Base-by-base conservation (phyloP, 192 early-diverging fungal species). In the Dispira parvispora region DNA sequence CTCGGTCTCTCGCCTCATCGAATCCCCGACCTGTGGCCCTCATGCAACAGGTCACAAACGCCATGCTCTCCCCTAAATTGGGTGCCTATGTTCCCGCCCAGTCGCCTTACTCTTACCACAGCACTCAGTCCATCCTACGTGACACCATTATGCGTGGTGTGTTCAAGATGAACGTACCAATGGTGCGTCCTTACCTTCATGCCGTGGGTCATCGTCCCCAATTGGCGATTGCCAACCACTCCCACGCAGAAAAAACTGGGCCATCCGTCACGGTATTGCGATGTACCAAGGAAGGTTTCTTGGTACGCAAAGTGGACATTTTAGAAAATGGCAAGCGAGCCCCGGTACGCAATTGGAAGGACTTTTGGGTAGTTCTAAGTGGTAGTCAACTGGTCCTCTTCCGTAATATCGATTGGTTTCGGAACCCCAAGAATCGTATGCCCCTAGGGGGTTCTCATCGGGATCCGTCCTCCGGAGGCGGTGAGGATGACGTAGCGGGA, bases 331-430 rank as follows among this genome's bases (percentile, higher is more conserved):
- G 79, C 18, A 84, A 84, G 63, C 82, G 78, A 42, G 78, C 78
- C 5, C 73, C 70, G 23, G 75, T 82, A 62, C 78, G 88, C 21
- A 74, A 81, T 27, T 89, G 88, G 88, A 79, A 82, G 72, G 76
- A 80, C 18, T 76, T 83, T n/a, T 85, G 86, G 65, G 77, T 89
- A 54, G 82, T 88, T 20, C 69, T 89, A 38, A 84, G 83, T 66
- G 88, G 88, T 27, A 88, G 83, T 49, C 83, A 86, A 28, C 72
- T 89, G 49, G 78, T 87, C 52, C 82, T 89, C 46, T 86, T 89
- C 71, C 72, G 75, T 6, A 60, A 50, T 18, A 61, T 52, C 58
- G 68, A 65, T 61, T 27, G 54, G 52, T 43, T 63, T 45, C 45
- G 47, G 47, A 56, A 62, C 46, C 25, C 57, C 65, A 25, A 61